phyloP scores from a whole-genome alignment of 129 eudicot species.

The Arctium lappa region DNA sequence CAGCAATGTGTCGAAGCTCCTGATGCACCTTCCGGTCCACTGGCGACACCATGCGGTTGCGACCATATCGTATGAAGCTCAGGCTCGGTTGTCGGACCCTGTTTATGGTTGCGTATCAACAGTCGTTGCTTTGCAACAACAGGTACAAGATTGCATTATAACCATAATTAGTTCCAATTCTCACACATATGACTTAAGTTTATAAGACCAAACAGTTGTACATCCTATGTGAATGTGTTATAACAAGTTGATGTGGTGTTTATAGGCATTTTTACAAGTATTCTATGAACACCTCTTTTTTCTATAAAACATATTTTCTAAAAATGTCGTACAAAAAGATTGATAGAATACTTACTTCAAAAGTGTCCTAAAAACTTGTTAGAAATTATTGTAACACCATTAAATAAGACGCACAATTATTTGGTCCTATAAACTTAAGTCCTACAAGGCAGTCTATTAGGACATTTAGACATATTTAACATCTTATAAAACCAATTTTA shows the following conservation, averaged over 20 bases:
- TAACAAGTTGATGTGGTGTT: not conserved
- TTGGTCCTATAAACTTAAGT: not conserved
- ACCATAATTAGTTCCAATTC: not conserved
- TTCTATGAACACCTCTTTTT: not conserved
- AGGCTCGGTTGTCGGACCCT: conserved; percentile 82
- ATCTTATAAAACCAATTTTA: too few species aligned
- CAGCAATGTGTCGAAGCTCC: conserved; percentile 80
- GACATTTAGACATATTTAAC: not conserved
- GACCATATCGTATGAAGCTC: conserved; percentile 82
- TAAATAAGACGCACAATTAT: not conserved
- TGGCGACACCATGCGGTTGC: conserved; percentile 61
- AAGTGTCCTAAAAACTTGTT: not conserved
- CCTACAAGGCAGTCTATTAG: not conserved
- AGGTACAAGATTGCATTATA: conserved; percentile 36
- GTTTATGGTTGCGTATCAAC: conserved; percentile 83
- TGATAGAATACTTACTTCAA: too few species aligned
- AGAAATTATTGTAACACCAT: not conserved
- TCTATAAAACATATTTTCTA: not conserved
- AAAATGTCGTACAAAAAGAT: not conserved
- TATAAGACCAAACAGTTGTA: not conserved
- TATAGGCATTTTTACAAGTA: not conserved
- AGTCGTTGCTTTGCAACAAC: conserved; percentile 65
- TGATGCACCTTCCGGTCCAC: conserved; percentile 58
- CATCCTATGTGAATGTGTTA: not conserved
- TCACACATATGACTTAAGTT: too few species aligned